These are phyloP conservation scores for Pelargonium australe DNA, from an alignment of 441 rosid species.

Conservation along the genomic window DNA sequence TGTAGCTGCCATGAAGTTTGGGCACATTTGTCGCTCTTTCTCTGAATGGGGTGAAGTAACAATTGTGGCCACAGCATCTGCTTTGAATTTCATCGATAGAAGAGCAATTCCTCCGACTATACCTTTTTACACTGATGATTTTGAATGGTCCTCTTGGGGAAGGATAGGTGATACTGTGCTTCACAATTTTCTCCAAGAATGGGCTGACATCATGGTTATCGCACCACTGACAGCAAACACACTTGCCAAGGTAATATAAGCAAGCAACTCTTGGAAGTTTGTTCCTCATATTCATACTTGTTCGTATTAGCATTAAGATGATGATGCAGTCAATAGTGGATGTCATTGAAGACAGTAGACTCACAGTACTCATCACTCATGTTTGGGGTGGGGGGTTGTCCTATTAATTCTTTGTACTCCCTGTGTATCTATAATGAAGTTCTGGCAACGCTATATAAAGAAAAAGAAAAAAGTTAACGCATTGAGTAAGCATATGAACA, in stretches of 20 bases:
- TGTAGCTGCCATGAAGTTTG: conserved; percentile 79
- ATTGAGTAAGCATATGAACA: too few relatives aligned
- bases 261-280: neutral
- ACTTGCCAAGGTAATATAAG: conserved; percentile 56
- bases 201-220: conserved; percentile 84
- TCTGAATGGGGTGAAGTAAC: conserved; percentile 73
- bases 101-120: conserved; percentile 57
- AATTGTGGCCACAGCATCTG: conserved; percentile 58
- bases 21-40: conserved; percentile 63
- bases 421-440: too few relatives aligned
- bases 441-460: too few relatives aligned
- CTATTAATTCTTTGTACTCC: too few relatives aligned
- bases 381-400: neutral
- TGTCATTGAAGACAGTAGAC: neutral
- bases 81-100: conserved; percentile 62
- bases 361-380: neutral
- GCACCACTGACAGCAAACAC: conserved; percentile 84
- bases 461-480: too few relatives aligned
- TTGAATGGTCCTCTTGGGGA: conserved; percentile 69
- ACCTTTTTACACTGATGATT: conserved; percentile 54
- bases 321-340: neutral
- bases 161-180: conserved; percentile 68
- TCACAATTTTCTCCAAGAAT: conserved; percentile 67
- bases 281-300: neutral
- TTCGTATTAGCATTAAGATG: neutral